Evolutionary conservation across 441 rosid genomes (phyloP), one percentile per base, ranked within the genome.

Genomic region (Adansonia rubrostipa): DNA sequence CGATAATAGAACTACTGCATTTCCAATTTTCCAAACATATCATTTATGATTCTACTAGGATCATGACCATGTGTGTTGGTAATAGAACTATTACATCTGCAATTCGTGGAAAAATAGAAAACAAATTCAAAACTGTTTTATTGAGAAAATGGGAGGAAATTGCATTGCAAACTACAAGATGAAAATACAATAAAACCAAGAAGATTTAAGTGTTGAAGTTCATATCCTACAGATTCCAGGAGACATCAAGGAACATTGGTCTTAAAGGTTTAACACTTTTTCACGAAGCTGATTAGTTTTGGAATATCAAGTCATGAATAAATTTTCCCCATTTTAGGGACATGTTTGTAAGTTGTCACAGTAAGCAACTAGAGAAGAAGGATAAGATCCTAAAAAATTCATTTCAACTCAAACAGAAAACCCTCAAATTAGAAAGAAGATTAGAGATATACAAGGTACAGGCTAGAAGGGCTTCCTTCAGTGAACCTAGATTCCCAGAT

Each of bases 391-490:
- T 68, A 67, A 73, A 65, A 53, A 50, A 71, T 20, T 40, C 54
- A n/a, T 60, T 67, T 70, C 51, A 40, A 24, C 17, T 61, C 33
- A 74, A 72, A 22, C 11, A 44, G 71, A 76, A 77, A 60, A 33
- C 3, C 4, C 28, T 50, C 40, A 40, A 77, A 74, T 47, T 2
- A 4, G 28, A 76, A 61, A 77, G 51, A 53, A 64, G 61, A 28
- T 62, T 3, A 1, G 76, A 66, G 54, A 82, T 75, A 33, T 91
- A 96, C 99, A 94, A 68, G 86, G 85, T 67, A 85, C 80, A 71
- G 5, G 89, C 82, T 77, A 96, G 84, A 76, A 96, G 85, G 77
- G 86, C 89, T 80, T 93, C 92, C 83, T 89, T 96, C 71, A 96
- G 81, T 15, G 91, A 85, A 60, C 79, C 81, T 73, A 96, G 79